Conservation (phyloP, 805 yeast species). For the Metschnikowia arizonensis region DNA sequence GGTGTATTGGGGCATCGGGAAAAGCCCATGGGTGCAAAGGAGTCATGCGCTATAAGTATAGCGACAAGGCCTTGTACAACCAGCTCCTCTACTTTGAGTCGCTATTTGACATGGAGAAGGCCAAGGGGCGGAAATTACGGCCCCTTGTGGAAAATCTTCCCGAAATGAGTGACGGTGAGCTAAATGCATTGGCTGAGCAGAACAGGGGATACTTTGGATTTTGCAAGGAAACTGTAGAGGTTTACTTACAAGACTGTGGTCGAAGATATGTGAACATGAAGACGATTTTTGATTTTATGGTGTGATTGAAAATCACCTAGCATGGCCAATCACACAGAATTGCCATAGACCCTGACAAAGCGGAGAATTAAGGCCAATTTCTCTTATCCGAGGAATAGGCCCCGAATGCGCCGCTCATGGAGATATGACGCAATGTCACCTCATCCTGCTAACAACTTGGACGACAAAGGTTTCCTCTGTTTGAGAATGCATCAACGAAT, state of each 20-base stretch:
- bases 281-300: conserved; percentile 65
- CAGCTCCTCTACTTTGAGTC: conserved; percentile 78
- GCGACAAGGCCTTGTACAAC: conserved; percentile 78
- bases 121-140: conserved; percentile 52
- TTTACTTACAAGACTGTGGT: conserved; percentile 77
- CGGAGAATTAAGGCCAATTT: too few relatives aligned
- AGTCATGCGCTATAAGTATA: conserved; percentile 69
- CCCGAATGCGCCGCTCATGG: too few relatives aligned
- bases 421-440: too few relatives aligned
- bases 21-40: conserved; percentile 70
- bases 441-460: too few relatives aligned
- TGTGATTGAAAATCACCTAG: neutral
- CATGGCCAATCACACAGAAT: too few relatives aligned
- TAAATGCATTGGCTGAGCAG: conserved; percentile 75
- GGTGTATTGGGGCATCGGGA: conserved; percentile 69
- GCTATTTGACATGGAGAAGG: conserved; percentile 77
- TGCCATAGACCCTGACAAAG: too few relatives aligned
- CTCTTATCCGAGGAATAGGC: too few relatives aligned
- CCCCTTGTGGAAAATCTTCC: conserved; percentile 26
- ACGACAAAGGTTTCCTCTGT: too few relatives aligned
- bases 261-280: conserved; percentile 87
- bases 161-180: conserved; percentile 43
- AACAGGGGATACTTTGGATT: conserved; percentile 58
- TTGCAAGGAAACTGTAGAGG: conserved; percentile 57
- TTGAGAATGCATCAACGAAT: too few relatives aligned